Conservation (phyloP, 176 grass and related monocot genomes). For the Aegilops bicornis region DNA sequence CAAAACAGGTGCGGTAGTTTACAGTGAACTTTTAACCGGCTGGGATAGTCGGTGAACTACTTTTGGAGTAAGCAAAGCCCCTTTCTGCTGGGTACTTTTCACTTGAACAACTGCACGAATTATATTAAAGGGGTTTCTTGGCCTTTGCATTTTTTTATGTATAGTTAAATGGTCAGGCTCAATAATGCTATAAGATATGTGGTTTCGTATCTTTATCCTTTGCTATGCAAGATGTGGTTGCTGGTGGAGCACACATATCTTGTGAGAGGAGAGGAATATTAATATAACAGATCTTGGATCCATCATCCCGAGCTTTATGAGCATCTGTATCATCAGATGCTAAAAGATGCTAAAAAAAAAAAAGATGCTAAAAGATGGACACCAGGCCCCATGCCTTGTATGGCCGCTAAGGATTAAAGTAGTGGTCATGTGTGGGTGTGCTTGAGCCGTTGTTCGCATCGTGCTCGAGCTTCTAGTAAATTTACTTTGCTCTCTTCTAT, state of each 20-base stretch:
- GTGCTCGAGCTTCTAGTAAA: too few species aligned
- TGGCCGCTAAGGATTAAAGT: not conserved
- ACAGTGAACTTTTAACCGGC: not conserved
- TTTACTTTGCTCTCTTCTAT: too few species aligned
- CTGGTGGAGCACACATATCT: slow-evolving; percentile 18
- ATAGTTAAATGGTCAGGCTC: not conserved
- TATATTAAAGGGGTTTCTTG: not conserved
- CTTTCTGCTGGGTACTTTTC: not conserved
- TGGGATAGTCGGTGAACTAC: not conserved
- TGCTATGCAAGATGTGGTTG: slow-evolving; percentile 19
- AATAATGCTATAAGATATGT: not conserved
- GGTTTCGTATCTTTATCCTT: not conserved
- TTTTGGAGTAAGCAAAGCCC: not conserved
- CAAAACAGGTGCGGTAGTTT: not conserved
- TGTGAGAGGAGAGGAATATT: not conserved
- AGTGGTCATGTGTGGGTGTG: not conserved
- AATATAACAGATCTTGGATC: slow-evolving; percentile 26
- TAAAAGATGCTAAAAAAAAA: too few species aligned
- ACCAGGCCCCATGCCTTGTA: not conserved
- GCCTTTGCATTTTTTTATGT: not conserved
- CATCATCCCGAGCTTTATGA: not conserved
- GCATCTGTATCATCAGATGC: not conserved
- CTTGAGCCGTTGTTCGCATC: too few species aligned
- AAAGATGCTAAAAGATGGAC: not conserved
- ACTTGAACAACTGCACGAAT: not conserved